Evolutionary conservation across 768 basidiomycete species (phyloP).

Genomic region (Pleurotus tuoliensis): DNA sequence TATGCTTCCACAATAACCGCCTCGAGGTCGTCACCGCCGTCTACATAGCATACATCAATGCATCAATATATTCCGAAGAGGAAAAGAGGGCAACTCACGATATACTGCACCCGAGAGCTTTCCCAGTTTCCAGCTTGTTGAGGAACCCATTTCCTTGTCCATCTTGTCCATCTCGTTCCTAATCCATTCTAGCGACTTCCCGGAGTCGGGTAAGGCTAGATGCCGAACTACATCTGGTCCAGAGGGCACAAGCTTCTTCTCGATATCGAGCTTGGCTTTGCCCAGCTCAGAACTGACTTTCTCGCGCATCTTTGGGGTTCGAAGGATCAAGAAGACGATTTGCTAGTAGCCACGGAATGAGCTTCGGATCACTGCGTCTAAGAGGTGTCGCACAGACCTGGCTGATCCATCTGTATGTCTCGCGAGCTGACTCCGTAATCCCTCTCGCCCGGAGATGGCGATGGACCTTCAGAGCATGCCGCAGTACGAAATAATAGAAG

Average conservation of each 20-base stretch:
- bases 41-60: constrained; percentile 30
- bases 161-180: constrained; percentile 74
- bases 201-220: constrained; percentile 59
- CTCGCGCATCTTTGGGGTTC: constrained; percentile 54
- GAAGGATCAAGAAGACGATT: constrained; percentile 52
- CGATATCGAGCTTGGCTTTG: constrained; percentile 61
- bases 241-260: constrained; percentile 62
- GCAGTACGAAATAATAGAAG: constrained; percentile 55
- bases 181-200: constrained; percentile 71
- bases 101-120: constrained; percentile 86
- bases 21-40: constrained; percentile 80
- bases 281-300: constrained; percentile 64
- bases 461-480: constrained; percentile 47
- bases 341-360: constrained; percentile 31
- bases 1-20: constrained; percentile 79
- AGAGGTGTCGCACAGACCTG: constrained; percentile 36
- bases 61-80: not conserved
- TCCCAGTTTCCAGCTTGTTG: constrained; percentile 60
- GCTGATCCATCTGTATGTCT: constrained; percentile 49
- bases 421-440: constrained; percentile 39
- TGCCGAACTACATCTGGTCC: constrained; percentile 62
- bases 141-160: constrained; percentile 51
- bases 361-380: not conserved
- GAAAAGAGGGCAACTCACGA: constrained; percentile 44
- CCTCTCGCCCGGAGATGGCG: constrained; percentile 68